Conservation (phyloP, 2,329 filamentous ascomycete species). For the Xylariales sp. region DNA sequence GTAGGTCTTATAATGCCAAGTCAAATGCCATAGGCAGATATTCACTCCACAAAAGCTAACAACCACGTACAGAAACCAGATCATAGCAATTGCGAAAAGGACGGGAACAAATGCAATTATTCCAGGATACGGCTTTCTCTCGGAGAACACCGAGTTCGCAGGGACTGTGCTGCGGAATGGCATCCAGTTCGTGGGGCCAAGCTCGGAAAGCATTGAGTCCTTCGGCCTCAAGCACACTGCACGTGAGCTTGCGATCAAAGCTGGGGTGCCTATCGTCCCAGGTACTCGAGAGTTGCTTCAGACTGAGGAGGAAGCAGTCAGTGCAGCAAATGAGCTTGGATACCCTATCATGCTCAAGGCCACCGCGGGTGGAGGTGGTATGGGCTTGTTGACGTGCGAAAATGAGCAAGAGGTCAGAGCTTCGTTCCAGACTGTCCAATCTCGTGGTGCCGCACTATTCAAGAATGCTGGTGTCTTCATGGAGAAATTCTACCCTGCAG, state of each 20-base stretch:
- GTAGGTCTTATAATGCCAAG: no score
- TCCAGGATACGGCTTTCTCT: slow-evolving; percentile 8
- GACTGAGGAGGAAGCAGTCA: slow-evolving; percentile 45
- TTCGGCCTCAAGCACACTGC: slow-evolving; percentile 34
- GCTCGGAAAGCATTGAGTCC: slow-evolving; percentile 1
- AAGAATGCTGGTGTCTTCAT: slow-evolving; percentile 59
- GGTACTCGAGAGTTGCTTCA: slow-evolving; percentile 11
- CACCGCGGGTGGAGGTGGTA: slow-evolving; percentile 59
- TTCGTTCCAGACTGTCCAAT: slow-evolving; percentile 50
- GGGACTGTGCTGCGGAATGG: background rate
- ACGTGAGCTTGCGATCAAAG: slow-evolving; percentile 23
- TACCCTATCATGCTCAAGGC: slow-evolving; percentile 54
- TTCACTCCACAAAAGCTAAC: background rate
- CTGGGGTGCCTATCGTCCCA: slow-evolving; percentile 27
- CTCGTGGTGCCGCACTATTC: slow-evolving; percentile 53
- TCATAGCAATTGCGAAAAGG: background rate
- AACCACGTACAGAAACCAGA: background rate
- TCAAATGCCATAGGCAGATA: no score
- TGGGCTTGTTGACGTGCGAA: slow-evolving; percentile 56
- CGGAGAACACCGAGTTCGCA: slow-evolving; percentile 7
- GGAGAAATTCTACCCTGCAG: slow-evolving; percentile 56
- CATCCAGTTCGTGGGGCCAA: slow-evolving; percentile 5
- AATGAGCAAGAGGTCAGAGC: slow-evolving; percentile 44
- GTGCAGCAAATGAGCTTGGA: slow-evolving; percentile 24
- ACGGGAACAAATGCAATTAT: slow-evolving; percentile 5